These are phyloP conservation scores for Paraphoma sp. DNA, from an alignment of 2,329 filamentous ascomycete species.

Conservation along the genomic window DNA sequence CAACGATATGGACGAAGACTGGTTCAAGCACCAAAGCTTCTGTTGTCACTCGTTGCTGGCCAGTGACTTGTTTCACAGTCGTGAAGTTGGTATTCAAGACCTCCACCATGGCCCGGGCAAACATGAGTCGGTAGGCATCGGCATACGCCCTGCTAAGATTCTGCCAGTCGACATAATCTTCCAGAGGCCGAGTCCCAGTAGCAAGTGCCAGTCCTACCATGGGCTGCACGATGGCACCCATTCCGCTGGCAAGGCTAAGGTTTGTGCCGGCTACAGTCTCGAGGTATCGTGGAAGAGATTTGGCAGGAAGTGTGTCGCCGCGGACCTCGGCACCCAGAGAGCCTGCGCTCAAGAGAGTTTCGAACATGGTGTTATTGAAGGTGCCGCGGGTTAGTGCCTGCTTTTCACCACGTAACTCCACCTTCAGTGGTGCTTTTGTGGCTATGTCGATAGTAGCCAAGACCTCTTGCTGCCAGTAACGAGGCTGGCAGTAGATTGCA, in stretches of 20 bases:
- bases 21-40: constrained; percentile 48
- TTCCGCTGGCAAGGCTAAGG: constrained; percentile 12
- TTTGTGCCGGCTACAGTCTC: constrained; percentile 13
- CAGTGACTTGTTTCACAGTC: constrained; percentile 8
- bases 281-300: constrained; percentile 10
- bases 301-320: constrained; percentile 15
- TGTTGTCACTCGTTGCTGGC: constrained; percentile 23
- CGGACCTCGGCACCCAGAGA: neutral
- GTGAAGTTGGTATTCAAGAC: constrained; percentile 25
- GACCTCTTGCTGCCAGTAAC: constrained; percentile 57
- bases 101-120: constrained; percentile 46
- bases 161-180: constrained; percentile 45
- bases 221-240: constrained; percentile 4
- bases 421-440: neutral
- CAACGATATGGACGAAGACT: constrained; percentile 47
- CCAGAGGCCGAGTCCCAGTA: constrained; percentile 23
- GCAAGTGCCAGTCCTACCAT: constrained; percentile 51
- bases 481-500: constrained; percentile 26
- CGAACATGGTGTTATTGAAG: constrained; percentile 51
- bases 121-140: constrained; percentile 52
- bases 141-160: constrained; percentile 45
- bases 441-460: constrained; percentile 46
- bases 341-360: constrained; percentile 28
- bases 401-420: constrained; percentile 30
- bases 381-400: constrained; percentile 22